A percentile compares a stretch with the other conserved stretches of the same genome.
Evolutionary conservation across 1,139 yeast species (phyloP).

Genomic region (Geotrichum cucujoidarum): DNA sequence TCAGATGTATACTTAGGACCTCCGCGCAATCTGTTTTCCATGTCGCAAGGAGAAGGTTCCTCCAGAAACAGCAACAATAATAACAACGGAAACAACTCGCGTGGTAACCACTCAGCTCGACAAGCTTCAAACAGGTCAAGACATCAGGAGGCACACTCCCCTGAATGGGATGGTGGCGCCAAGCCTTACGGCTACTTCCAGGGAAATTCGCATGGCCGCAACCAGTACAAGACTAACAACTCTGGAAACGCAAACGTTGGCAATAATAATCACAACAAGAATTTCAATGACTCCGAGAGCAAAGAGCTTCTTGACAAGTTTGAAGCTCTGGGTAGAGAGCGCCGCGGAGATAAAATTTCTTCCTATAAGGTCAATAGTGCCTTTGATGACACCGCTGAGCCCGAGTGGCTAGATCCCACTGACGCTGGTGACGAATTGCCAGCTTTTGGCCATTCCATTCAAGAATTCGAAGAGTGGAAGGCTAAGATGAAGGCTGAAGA

Average conservation of each 20-base stretch:
- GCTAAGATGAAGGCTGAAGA: slow-evolving; percentile 30
- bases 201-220: not conserved
- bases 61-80: not conserved
- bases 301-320: slow-evolving; percentile 16
- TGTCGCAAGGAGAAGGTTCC: slow-evolving; percentile 6
- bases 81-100: not conserved
- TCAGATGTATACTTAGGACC: slow-evolving; percentile 16
- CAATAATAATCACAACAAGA: slow-evolving; percentile 5
- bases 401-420: slow-evolving; percentile 23
- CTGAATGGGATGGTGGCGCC: slow-evolving; percentile 9
- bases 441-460: slow-evolving; percentile 24
- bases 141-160: not conserved
- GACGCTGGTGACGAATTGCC: slow-evolving; percentile 14
- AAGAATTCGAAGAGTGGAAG: slow-evolving; percentile 35
- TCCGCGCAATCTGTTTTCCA: slow-evolving; percentile 9
- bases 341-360: slow-evolving; percentile 16
- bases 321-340: slow-evolving; percentile 18
- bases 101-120: slow-evolving; percentile 4
- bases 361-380: not conserved
- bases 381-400: slow-evolving; percentile 10
- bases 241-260: slow-evolving; percentile 2
- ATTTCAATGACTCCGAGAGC: slow-evolving; percentile 3
- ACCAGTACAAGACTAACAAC: slow-evolving; percentile 7
- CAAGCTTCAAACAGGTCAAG: slow-evolving; percentile 7
- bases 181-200: not conserved